Percentiles rank a stretch among this genome's conserved stretches.
These are phyloP conservation scores for Salix exigua DNA, from an alignment of 345 rosid genomes.

Conservation along the genomic window DNA sequence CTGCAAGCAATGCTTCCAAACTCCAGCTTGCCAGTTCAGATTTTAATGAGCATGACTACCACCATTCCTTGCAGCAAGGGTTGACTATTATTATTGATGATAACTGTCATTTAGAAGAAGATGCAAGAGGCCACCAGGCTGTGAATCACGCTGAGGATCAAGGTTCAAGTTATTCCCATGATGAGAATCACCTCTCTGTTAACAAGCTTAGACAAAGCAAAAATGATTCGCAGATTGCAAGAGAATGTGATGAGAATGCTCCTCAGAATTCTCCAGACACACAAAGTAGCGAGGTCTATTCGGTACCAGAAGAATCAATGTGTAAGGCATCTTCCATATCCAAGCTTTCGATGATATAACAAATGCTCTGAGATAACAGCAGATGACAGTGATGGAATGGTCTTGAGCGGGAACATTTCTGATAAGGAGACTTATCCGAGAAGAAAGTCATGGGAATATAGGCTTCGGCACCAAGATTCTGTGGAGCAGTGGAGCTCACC, in stretches of 20 bases:
- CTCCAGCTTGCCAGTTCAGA: constrained; percentile 1
- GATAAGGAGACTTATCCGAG: not conserved
- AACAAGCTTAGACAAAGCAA: not conserved
- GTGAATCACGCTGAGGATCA: constrained; percentile 7
- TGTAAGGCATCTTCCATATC: constrained; percentile 11
- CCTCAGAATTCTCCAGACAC: constrained; percentile 1
- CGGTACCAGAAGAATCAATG: constrained; percentile 1
- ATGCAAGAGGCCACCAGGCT: constrained; percentile 2
- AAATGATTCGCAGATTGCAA: constrained; percentile 5
- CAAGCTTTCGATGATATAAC: constrained; percentile 4
- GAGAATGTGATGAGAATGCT: constrained; percentile 11
- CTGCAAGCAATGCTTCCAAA: constrained; percentile 7
- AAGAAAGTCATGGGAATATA: constrained; percentile 4
- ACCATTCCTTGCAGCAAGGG: constrained; percentile 2
- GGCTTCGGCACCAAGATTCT: not conserved
- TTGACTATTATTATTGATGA: not conserved
- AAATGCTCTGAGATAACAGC: constrained; percentile 8
- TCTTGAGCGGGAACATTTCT: not conserved
- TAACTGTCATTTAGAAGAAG: constrained; percentile 1
- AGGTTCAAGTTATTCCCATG: constrained; percentile 15
- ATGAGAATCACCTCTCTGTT: constrained; percentile 4
- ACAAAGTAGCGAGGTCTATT: constrained; percentile 5
- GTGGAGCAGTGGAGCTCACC: not conserved
- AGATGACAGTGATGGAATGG: constrained; percentile 11
- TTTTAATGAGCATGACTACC: constrained; percentile 5